These are phyloP conservation scores for Rosa rugosa DNA, from an alignment of 306 rosid genomes.

Conservation along the genomic window DNA sequence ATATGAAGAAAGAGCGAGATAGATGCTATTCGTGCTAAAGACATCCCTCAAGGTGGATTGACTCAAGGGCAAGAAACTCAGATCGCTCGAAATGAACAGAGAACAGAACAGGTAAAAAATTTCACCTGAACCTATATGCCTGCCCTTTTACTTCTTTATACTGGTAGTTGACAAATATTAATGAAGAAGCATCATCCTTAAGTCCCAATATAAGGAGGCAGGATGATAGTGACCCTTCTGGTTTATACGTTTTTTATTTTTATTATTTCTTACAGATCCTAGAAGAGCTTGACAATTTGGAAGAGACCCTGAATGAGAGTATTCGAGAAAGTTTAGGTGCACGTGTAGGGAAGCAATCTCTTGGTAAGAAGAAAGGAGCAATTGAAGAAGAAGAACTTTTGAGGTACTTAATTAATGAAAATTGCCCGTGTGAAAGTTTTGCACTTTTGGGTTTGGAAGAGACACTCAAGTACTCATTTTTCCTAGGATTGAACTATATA, in stretches of 20 bases:
- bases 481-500: neutral
- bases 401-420: conserved; percentile 47
- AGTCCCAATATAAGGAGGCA: neutral
- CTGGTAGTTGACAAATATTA: conserved; percentile 4
- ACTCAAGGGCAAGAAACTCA: conserved; percentile 97
- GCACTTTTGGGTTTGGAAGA: neutral
- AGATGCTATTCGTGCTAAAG: conserved; percentile 89
- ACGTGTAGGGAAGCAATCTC: conserved; percentile 54
- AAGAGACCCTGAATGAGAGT: conserved; percentile 93
- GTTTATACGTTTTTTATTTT: neutral
- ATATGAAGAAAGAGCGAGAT: conserved; percentile 91
- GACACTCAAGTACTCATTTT: neutral
- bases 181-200: neutral
- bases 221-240: neutral
- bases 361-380: conserved; percentile 74
- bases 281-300: conserved; percentile 98
- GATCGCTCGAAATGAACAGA: conserved; percentile 95
- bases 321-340: conserved; percentile 89
- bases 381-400: conserved; percentile 65
- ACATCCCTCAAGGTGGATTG: conserved; percentile 94
- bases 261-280: conserved; percentile 42
- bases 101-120: conserved; percentile 67
- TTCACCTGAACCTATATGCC: neutral
- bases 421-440: neutral
- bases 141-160: neutral